Base-by-base conservation (phyloP, 1,139 yeast species). In the Torulaspora globosa region DNA sequence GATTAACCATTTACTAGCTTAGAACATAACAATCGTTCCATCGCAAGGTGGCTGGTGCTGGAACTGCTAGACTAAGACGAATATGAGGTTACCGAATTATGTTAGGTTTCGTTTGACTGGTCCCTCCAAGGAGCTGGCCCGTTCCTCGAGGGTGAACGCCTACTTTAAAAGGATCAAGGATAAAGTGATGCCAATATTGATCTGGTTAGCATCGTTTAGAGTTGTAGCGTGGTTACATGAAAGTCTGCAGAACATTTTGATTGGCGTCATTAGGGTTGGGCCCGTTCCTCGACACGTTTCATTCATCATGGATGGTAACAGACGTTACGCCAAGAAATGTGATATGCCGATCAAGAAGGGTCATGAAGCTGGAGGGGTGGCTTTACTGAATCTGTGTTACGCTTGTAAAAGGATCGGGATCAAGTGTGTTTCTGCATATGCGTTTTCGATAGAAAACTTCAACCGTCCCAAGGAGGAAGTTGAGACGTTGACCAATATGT, bases 251-350 rank as follows among this genome's bases (percentile, higher is more conserved):
- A 67, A 66, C 43, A 59, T 71, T 28, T 63, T 80, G 50, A 80
- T 84, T 1, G 59, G 70, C 82, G 14, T 68, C 89, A 26, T 73
- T 70, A 49, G 78, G 87, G 44, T 41, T 1, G 97, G 97, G 0
- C 84, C 87, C 0, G 74, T 86, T 1, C 98, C 98, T 1, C 69
- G 73, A 45, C 98, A 94, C 69, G 80, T 94, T 28, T 96, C 96
- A 0, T 80, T 92, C 58, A 88, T 92, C 48, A 94, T 92, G 98
- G 98, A 92, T 65, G 98, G 98, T 2, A 94, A 92, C 68, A 72
- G 98, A 54, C 73, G 97, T 37, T 92, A 75, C 63, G 98, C 98
- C 6, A 77, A 78, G 49, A 69, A 69, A 34, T 79, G 76, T 48
- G 78, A 84, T 44, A 72, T 86, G 47, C 89, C 87, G 54, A 63